Conservation (phyloP, 805 yeast genomes). For the Yarrowia alimentaria region DNA sequence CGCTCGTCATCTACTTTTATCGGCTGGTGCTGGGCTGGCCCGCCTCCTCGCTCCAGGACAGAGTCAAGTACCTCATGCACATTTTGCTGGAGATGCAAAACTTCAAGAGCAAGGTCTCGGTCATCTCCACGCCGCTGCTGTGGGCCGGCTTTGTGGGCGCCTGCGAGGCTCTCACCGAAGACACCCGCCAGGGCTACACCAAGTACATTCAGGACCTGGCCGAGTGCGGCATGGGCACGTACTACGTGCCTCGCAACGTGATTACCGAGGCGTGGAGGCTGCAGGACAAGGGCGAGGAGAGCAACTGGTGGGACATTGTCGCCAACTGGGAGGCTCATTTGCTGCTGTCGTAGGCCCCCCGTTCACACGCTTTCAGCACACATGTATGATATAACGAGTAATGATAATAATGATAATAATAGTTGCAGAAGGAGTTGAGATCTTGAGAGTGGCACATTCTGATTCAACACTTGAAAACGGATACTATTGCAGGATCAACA, state of each 20-base stretch:
- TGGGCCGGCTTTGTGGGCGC: conserved; percentile 93
- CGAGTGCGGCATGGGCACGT: conserved; percentile 65
- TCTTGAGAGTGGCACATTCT: too few species aligned
- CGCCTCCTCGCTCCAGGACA: conserved; percentile 58
- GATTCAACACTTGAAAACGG: too few species aligned
- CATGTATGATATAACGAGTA: conserved; percentile 21
- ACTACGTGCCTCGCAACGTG: conserved; percentile 82
- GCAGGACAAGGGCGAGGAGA: conserved; percentile 54
- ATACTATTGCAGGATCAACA: too few species aligned
- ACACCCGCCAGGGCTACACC: conserved; percentile 63
- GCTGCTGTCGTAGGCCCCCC: conserved; percentile 55
- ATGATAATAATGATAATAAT: conserved; percentile 16
- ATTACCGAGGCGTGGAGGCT: conserved; percentile 85
- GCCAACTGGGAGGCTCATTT: conserved; percentile 83
- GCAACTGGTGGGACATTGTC: conserved; percentile 75
- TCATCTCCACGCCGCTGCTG: conserved; percentile 69
- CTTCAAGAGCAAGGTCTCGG: conserved; percentile 50
- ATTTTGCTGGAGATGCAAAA: conserved; percentile 63
- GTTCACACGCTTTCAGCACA: too few species aligned
- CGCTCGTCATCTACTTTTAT: conserved; percentile 66
- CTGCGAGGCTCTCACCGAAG: conserved; percentile 56
- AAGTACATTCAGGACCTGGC: conserved; percentile 57
- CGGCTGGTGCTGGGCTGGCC: conserved; percentile 58
- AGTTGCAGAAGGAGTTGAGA: too few species aligned
- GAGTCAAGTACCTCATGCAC: conserved; percentile 58